These are phyloP conservation scores for Chytriomyces confervae DNA, from an alignment of 192 early-diverging fungal genomes.

Conservation along the genomic window DNA sequence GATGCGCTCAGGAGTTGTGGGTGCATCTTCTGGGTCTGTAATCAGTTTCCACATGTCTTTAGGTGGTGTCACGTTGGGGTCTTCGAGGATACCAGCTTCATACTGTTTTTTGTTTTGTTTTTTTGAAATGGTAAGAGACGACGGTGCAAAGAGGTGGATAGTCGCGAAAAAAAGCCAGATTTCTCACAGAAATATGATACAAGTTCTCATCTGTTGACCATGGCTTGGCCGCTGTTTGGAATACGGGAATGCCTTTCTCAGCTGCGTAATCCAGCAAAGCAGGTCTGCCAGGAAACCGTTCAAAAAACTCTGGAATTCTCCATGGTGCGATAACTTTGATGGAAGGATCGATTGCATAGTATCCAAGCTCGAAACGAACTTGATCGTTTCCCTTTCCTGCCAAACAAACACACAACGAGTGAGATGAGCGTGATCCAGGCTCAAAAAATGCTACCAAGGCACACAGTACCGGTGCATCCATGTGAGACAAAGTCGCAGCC, in stretches of 20 bases:
- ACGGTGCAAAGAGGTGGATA: background rate
- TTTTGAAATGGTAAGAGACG: background rate
- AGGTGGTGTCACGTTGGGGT: slow-evolving; percentile 92
- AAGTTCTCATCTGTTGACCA: slow-evolving; percentile 99
- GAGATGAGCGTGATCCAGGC: too few relatives aligned
- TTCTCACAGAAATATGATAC: slow-evolving; percentile 86
- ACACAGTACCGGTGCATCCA: slow-evolving; percentile 82
- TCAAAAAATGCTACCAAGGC: too few relatives aligned
- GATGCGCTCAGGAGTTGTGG: slow-evolving; percentile 96
- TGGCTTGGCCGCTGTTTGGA: slow-evolving; percentile 94
- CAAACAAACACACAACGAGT: too few relatives aligned
- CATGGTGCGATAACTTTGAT: slow-evolving; percentile 98
- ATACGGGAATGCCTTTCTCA: slow-evolving; percentile 88
- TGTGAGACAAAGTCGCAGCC: slow-evolving; percentile 97
- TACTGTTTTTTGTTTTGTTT: slow-evolving; percentile 46
- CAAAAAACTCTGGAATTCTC: slow-evolving; percentile 93
- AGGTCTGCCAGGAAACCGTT: slow-evolving; percentile 91
- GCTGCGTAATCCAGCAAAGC: slow-evolving; percentile 92
- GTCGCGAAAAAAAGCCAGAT: too few relatives aligned
- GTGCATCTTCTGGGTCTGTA: slow-evolving; percentile 94
- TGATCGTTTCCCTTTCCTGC: slow-evolving; percentile 97
- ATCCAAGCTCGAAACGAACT: slow-evolving; percentile 98
- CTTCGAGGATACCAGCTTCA: slow-evolving; percentile 97
- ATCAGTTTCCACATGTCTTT: slow-evolving; percentile 99
- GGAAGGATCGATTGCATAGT: slow-evolving; percentile 92